Conservation (phyloP, 371 early-diverging fungal species). For the Chytridium lagenaria region DNA sequence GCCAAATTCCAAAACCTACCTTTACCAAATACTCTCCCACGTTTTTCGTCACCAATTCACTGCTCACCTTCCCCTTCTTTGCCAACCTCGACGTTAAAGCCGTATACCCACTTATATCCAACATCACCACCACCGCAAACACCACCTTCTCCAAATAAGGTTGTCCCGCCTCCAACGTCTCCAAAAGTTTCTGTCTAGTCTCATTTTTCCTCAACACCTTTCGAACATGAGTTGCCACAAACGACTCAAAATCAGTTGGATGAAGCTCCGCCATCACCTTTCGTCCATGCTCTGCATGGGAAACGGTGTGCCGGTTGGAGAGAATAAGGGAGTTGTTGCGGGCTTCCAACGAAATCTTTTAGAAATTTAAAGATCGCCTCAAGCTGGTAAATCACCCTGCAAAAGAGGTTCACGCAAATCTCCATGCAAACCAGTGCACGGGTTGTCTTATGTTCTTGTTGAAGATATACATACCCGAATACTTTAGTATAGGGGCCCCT, state of each 20-base stretch:
- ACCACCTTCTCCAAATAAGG: conserved; percentile 6
- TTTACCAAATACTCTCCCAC: not conserved
- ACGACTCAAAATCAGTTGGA: conserved; percentile 1
- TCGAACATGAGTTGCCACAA: not conserved
- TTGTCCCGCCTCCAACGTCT: conserved; percentile 3
- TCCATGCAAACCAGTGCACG: too few species aligned
- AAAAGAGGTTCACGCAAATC: too few species aligned
- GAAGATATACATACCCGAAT: too few species aligned
- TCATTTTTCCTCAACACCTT: conserved; percentile 1
- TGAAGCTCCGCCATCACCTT: conserved; percentile 5
- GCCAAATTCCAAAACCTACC: not conserved
- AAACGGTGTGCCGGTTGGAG: too few species aligned
- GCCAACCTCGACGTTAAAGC: conserved; percentile 6
- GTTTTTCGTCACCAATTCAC: conserved; percentile 9
- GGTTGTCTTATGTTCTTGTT: too few species aligned
- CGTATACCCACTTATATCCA: conserved; percentile 15
- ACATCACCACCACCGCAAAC: conserved; percentile 14
- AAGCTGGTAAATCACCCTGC: too few species aligned
- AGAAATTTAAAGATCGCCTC: too few species aligned
- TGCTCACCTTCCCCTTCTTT: conserved; percentile 2
- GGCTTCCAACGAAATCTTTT: too few species aligned
- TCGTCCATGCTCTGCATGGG: not conserved
- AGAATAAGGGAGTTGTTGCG: too few species aligned
- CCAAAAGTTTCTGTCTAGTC: not conserved
- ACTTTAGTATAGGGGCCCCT: too few species aligned